These are phyloP conservation scores for Stentor coeruleus DNA, from an alignment of 73 alveolate genomes.

Conservation along the genomic window DNA sequence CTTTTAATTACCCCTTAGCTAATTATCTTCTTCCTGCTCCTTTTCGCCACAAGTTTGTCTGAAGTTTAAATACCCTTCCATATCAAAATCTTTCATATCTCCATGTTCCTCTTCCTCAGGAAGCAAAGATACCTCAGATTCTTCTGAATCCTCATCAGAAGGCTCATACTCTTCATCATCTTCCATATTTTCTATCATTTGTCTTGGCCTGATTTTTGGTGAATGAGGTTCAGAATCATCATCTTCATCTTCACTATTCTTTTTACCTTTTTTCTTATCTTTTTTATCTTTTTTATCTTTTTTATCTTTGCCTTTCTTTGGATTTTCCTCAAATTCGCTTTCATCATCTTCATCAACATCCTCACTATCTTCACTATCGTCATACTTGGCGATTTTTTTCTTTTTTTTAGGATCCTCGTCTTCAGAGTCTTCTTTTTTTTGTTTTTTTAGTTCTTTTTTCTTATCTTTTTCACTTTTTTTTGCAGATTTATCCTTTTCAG, in stretches of 20 bases:
- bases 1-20: too few relatives aligned
- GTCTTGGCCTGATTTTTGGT: not conserved
- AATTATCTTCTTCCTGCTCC: not conserved
- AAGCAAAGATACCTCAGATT: not conserved
- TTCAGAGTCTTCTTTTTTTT: too few relatives aligned
- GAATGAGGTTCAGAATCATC: not conserved
- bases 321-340: not conserved
- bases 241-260: too few relatives aligned
- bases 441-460: too few relatives aligned
- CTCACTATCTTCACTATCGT: too few relatives aligned
- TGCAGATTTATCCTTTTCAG: too few relatives aligned
- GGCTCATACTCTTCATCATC: not conserved
- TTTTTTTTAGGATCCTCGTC: too few relatives aligned
- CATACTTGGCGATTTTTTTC: too few relatives aligned
- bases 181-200: not conserved
- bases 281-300: not conserved
- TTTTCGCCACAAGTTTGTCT: not conserved
- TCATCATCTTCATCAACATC: too few relatives aligned
- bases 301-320: not conserved
- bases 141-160: not conserved
- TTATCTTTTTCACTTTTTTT: too few relatives aligned
- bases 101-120: not conserved
- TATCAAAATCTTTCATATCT: not conserved
- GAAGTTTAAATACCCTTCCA: not conserved
- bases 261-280: not conserved